Evolutionary conservation across 192 early-diverging fungal genomes (phyloP), one percentile per base, ranked within the genome.

Genomic region (Fimicolochytrium jonesii): DNA sequence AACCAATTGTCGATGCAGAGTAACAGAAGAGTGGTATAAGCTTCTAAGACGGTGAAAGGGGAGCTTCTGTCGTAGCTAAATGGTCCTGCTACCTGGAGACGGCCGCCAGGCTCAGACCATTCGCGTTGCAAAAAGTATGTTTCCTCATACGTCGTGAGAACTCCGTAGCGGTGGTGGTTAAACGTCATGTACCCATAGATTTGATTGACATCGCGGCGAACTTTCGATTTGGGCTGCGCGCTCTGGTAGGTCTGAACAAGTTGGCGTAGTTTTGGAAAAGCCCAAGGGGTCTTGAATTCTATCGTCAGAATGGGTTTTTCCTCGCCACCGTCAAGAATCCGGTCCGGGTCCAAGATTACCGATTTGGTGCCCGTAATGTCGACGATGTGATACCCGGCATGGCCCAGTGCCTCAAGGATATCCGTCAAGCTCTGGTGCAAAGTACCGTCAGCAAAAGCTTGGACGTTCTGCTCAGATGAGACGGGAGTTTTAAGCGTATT

Each of bases 181-280:
- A 61, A 61, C 0, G 47, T 50, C 59, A 61, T 61, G 47, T 61
- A 61, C 1, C 59, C 59, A 61, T 50, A 61, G 9, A 61, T 5
- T 25, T 61, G 59, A 18, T 30, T 17, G 23, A 61, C 29, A 2
- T 26, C 57, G 0, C 41, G 37, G 13, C 7, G 6, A 22, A 56
- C 22, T 29, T 36, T 56, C 5, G 35, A 4, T 20, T 13, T 33
- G 5, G 37, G 35, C 33, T 56, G n/a, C n/a, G n/a, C n/a, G n/a
- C n/a, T n/a, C n/a, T n/a, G n/a, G n/a, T n/a, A n/a, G n/a, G n/a
- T n/a, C n/a, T n/a, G n/a, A n/a, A n/a, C n/a, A n/a, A n/a, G n/a
- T n/a, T n/a, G n/a, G n/a, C n/a, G n/a, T n/a, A n/a, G n/a, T n/a
- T n/a, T n/a, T n/a, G n/a, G n/a, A 48, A 61, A 61, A 1, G 46